A percentile compares a stretch with the other conserved stretches of the same genome.
Conservation (phyloP, 371 early-diverging fungal genomes). For the Homolaphlyctis polyrhiza region DNA sequence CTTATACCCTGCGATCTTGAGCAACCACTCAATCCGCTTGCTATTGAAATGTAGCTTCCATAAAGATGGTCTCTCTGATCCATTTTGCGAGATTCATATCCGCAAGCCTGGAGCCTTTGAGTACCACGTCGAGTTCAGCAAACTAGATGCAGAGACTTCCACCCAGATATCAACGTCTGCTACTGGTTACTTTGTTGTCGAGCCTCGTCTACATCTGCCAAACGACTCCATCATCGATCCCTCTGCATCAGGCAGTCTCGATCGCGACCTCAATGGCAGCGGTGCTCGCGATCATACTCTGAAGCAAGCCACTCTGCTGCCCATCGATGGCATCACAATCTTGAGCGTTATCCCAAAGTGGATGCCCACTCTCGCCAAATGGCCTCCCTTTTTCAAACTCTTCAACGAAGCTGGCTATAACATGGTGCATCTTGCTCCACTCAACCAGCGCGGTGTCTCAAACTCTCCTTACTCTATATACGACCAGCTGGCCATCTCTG, state of each 20-base stretch:
- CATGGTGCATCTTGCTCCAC: constrained; percentile 94
- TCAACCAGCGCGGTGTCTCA: constrained; percentile 83
- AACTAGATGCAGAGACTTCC: constrained; percentile 15
- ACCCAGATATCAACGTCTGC: constrained; percentile 13
- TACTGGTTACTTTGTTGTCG: constrained; percentile 76
- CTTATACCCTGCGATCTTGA: no score
- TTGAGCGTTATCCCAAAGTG: constrained; percentile 91
- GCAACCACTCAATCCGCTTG: no score
- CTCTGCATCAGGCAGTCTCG: background rate
- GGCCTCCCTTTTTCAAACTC: constrained; percentile 68
- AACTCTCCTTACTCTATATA: constrained; percentile 94
- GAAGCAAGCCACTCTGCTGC: constrained; percentile 21
- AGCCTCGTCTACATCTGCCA: constrained; percentile 64
- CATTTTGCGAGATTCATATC: constrained; percentile 66
- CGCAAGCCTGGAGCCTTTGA: constrained; percentile 75
- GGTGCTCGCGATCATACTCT: no score
- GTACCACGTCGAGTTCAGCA: constrained; percentile 70
- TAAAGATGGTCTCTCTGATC: constrained; percentile 39
- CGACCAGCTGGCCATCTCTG: constrained; percentile 82
- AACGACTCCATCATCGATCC: constrained; percentile 13
- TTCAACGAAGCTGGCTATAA: constrained; percentile 81
- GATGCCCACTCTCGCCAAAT: constrained; percentile 78
- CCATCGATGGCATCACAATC: constrained; percentile 78
- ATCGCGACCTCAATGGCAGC: background rate
- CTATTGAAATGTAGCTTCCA: constrained; percentile 14